These are phyloP conservation scores for Solanum chmielewskii DNA, from an alignment of 257 asterid genomes.

Conservation along the genomic window DNA sequence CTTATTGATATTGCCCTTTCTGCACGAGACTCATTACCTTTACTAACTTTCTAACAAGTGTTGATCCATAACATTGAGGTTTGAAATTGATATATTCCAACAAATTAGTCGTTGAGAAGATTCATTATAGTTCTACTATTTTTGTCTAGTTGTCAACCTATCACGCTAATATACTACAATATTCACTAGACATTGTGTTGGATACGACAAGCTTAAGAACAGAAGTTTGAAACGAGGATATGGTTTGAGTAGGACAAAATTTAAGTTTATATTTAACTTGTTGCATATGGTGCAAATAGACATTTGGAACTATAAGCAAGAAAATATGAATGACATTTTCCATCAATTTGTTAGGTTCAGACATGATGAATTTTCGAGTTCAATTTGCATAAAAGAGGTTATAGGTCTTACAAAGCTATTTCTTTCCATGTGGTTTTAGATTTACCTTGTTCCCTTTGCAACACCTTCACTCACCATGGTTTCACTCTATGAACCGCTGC, in stretches of 20 bases:
- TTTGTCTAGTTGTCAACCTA: background rate
- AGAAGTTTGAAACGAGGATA: background rate
- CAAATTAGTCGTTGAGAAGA: background rate
- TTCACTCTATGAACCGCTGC: background rate
- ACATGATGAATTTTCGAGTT: background rate
- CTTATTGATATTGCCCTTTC: background rate
- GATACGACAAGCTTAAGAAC: background rate
- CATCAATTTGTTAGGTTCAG: background rate
- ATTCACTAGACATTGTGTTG: background rate
- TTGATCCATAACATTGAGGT: background rate
- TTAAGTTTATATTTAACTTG: background rate
- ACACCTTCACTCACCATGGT: background rate
- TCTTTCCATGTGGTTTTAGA: background rate
- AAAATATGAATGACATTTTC: background rate
- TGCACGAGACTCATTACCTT: background rate
- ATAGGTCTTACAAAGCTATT: background rate
- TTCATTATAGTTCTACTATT: background rate
- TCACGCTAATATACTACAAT: background rate
- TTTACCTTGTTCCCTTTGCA: background rate
- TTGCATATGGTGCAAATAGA: background rate
- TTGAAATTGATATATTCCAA: background rate
- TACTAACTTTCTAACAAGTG: background rate
- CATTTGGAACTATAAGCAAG: background rate
- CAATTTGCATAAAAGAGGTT: background rate
- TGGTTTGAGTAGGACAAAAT: background rate